Percentiles rank a stretch among this genome's conserved stretches.
Evolutionary conservation across 331 rosid species (phyloP).

Genomic region (Stylosanthes scabra): DNA sequence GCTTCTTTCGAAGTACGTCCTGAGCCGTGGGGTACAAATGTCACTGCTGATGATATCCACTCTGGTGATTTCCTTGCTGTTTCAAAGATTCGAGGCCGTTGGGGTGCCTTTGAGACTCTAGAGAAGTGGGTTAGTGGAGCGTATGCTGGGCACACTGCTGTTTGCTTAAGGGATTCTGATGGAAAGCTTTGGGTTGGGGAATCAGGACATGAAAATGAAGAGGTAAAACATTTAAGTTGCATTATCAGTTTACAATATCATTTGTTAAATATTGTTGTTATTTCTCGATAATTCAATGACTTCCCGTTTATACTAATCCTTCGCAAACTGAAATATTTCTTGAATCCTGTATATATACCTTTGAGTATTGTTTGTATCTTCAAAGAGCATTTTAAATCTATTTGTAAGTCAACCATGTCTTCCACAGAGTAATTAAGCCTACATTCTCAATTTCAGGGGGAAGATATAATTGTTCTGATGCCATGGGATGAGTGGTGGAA

Average conservation of each 20-base stretch:
- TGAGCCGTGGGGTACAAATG: slow-evolving; percentile 85
- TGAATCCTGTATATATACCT: not conserved
- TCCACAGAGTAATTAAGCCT: slow-evolving; percentile 21
- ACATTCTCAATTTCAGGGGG: slow-evolving; percentile 68
- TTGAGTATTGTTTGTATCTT: slow-evolving; percentile 20
- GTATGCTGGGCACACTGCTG: slow-evolving; percentile 96
- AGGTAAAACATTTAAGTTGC: slow-evolving; percentile 54
- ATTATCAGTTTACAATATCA: slow-evolving; percentile 22
- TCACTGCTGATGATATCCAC: slow-evolving; percentile 77
- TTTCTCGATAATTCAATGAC: slow-evolving; percentile 28
- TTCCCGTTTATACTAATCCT: not conserved
- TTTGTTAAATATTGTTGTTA: slow-evolving; percentile 12
- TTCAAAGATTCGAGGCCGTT: slow-evolving; percentile 95
- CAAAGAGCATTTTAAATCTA: not conserved
- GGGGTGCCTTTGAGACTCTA: slow-evolving; percentile 98
- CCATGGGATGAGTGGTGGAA: slow-evolving; percentile 99
- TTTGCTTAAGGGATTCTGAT: slow-evolving; percentile 88
- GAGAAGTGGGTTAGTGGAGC: slow-evolving; percentile 99
- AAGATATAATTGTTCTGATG: slow-evolving; percentile 75
- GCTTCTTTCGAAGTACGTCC: slow-evolving; percentile 76
- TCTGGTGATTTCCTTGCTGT: slow-evolving; percentile 97
- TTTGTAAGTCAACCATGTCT: too few species aligned
- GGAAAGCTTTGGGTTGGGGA: slow-evolving; percentile 98
- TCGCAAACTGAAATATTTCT: slow-evolving; percentile 3
- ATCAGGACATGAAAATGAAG: slow-evolving; percentile 88